A percentile compares a stretch with the other conserved stretches of the same genome.
phyloP scores from a whole-genome alignment of 257 asterid species.

The Solanum chaucha region DNA sequence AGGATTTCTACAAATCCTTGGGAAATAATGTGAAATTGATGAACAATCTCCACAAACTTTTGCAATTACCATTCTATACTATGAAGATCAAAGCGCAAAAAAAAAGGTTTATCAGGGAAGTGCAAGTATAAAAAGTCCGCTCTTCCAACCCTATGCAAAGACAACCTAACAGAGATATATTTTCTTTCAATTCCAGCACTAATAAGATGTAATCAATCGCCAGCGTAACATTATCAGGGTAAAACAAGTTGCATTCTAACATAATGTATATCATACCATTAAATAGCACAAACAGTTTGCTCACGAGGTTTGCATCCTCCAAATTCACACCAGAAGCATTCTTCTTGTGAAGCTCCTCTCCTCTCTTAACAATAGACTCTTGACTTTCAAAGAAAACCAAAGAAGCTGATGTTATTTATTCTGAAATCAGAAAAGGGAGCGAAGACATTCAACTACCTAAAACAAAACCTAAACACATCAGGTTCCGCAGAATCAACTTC shows the following conservation, averaged over 20 bases:
- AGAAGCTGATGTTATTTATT: conserved; percentile 4
- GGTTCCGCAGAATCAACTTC: not conserved
- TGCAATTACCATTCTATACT: not conserved
- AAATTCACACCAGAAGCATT: conserved; percentile 67
- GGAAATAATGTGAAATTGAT: not conserved
- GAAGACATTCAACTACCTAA: not conserved
- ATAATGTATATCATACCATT: conserved; percentile 41
- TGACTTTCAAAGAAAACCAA: conserved; percentile 41
- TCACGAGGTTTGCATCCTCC: conserved; percentile 67
- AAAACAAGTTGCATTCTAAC: not conserved
- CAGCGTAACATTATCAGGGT: not conserved
- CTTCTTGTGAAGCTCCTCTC: conserved; percentile 88
- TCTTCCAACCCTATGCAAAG: not conserved
- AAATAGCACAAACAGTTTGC: conserved; percentile 57
- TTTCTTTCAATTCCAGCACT: not conserved
- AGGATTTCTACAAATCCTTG: not conserved
- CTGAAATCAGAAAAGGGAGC: not conserved
- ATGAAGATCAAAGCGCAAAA: not conserved
- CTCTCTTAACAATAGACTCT: conserved; percentile 69
- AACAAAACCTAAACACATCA: not conserved
- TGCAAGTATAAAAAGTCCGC: not conserved
- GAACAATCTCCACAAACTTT: not conserved
- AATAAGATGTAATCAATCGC: not conserved
- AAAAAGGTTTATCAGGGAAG: not conserved
- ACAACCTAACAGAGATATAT: not conserved